Base-by-base conservation (phyloP, 148 eudicot genomes). In the Amaranthus palmeri region DNA sequence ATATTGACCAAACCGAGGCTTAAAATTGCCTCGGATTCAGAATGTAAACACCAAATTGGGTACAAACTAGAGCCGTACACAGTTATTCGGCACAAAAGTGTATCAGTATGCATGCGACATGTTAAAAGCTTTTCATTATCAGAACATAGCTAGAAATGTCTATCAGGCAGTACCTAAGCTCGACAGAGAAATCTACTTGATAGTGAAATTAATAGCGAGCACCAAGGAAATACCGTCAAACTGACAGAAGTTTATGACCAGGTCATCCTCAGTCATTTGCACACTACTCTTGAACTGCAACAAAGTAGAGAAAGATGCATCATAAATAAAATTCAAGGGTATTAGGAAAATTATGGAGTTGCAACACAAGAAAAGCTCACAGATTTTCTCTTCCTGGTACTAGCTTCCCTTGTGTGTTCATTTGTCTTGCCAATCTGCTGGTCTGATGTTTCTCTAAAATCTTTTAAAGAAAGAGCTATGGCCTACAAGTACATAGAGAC, bases 211-310 rank as follows among this genome's bases (percentile, higher is more conserved):
- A 6, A 55, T 15, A 45, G 4, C 9, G 46, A 47, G 9, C 53
- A 47, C 51, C 0, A 55, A 76, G 36, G 61, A 48, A 77, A 80
- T 89, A 91, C 97, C 98, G 76, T 95, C 98, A 70, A 95, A 84
- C 75, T 91, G 96, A 81, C 88, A 89, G 87, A 91, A 95, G 80
- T 91, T 91, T 67, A 95, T 61, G 70, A 89, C 81, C 78, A 95
- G 64, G 42, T 91, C 97, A 88, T 95, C 97, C 75, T 84, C 91
- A 15, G 86, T 82, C 98, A 95, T 89, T 71, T 88, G 87, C 81
- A 85, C 92, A 47, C 93, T 87, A 77, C 80, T 89, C 52, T 72
- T 65, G 18, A 79, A 69, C 97, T 89, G 85, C 67, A 59, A 42
- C 45, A 69, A 11, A 36, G 62, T 64, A 64, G 2, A 43, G 17